Evolutionary conservation across 176 grass and related monocot species (phyloP), one percentile per base, ranked within the genome.

Genomic region (Avena atlantica): DNA sequence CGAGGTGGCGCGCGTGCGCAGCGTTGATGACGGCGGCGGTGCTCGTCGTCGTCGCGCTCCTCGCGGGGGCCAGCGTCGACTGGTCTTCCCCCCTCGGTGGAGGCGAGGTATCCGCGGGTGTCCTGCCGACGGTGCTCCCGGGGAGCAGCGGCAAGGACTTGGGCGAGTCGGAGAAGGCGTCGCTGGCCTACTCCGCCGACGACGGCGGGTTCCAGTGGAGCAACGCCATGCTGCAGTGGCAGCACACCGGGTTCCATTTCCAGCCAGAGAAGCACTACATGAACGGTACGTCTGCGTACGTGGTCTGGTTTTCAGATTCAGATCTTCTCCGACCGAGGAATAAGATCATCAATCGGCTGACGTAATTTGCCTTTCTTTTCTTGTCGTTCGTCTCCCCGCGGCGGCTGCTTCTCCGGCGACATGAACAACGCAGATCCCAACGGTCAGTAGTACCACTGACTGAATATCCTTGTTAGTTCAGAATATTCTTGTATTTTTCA

Each of bases 201-300:
- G 12, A 34, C 1, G 31, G 8, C 25, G 69, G 16, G 1, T 91
- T 76, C 67, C 86, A 86, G 2, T 94, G 92, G 92, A 88, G 89
- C 40, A 89, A 91, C 45, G 63, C 40, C 7, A 94, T 94, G 86
- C 89, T 94, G 52, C 83, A 87, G 29, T 94, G 89, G 92, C 92
- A 94, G 55, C 89, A 84, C 57, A 91, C 89, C 16, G 86, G 83
- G 1, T 94, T 87, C 86, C 92, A 94, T 44, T 94, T 94, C 89
- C 92, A 94, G 55, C 92, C 92, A 0, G 58, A 82, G 68, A 89
- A 87, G 83, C 89, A 94, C 58, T 94, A 89, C 89, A 91, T 91
- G 89, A 94, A 94, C 74, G 92, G 89, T 94, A 61, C 15, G 4
- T 19, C 2, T 4, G 31, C 31, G 31, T 34, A 34, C 1, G 31